Evolutionary conservation across 2,329 filamentous ascomycete genomes (phyloP).

Genomic region (Fusarium liriodendri): DNA sequence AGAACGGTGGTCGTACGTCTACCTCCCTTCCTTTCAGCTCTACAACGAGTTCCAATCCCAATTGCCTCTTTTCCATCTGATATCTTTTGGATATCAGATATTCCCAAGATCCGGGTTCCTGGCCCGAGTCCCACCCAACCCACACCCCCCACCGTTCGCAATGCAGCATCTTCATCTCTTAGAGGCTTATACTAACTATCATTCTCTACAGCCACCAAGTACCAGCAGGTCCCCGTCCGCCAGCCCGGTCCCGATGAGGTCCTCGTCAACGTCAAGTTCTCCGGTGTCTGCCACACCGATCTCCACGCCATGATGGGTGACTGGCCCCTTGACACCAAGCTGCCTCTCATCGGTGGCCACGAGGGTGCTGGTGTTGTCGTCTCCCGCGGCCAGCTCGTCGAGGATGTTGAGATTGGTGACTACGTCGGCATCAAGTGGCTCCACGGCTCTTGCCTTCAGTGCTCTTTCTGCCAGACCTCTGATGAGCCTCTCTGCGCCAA

Average conservation of each 20-base stretch:
- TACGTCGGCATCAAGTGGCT: constrained; percentile 93
- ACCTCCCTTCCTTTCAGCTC: not conserved
- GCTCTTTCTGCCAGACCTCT: constrained; percentile 82
- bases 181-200: constrained; percentile 25
- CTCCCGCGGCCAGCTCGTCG: constrained; percentile 79
- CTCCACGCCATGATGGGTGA: constrained; percentile 84
- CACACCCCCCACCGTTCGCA: constrained; percentile 31
- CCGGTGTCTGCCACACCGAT: constrained; percentile 92
- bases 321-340: constrained; percentile 86
- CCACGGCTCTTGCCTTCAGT: constrained; percentile 86
- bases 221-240: constrained; percentile 85
- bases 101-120: not conserved
- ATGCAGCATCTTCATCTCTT: constrained; percentile 8
- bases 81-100: constrained; percentile 24
- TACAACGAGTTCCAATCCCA: not conserved
- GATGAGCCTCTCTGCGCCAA: constrained; percentile 87
- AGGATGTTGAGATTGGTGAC: constrained; percentile 84
- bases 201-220: constrained; percentile 64
- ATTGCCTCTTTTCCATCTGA: constrained; percentile 14
- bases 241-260: constrained; percentile 90
- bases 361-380: constrained; percentile 87
- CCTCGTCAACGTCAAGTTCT: constrained; percentile 90
- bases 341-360: constrained; percentile 86
- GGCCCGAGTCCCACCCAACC: constrained; percentile 26
- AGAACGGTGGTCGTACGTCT: constrained; percentile 76